Conservation (phyloP, 306 rosid genomes). For the Quercus berberidifolia region DNA sequence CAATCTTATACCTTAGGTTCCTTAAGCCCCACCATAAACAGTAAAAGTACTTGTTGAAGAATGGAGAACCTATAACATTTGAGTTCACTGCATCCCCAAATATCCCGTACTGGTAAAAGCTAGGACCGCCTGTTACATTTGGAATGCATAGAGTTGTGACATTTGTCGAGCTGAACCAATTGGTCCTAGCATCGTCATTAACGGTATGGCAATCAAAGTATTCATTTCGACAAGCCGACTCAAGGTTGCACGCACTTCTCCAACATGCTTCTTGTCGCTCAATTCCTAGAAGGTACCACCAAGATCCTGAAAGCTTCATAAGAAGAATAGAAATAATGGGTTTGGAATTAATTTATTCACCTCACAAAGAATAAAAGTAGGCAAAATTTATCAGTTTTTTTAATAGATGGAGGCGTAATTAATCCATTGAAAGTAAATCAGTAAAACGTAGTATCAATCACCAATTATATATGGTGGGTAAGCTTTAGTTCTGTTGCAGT, state of each 20-base stretch:
- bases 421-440: no score
- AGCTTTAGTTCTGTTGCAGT: no score
- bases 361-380: background rate
- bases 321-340: background rate
- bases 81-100: slow-evolving; percentile 67
- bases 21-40: slow-evolving; percentile 73
- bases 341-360: no score
- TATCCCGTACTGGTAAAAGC: slow-evolving; percentile 61
- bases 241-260: slow-evolving; percentile 57
- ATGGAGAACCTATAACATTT: slow-evolving; percentile 56
- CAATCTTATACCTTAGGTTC: slow-evolving; percentile 56
- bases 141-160: slow-evolving; percentile 58
- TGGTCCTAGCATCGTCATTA: slow-evolving; percentile 30
- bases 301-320: slow-evolving; percentile 85
- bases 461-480: no score
- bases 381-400: no score
- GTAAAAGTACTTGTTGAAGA: slow-evolving; percentile 77
- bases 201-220: slow-evolving; percentile 61
- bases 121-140: background rate
- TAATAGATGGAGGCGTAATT: no score
- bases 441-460: no score
- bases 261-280: slow-evolving; percentile 95
- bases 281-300: slow-evolving; percentile 86
- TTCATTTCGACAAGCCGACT: slow-evolving; percentile 38
- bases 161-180: slow-evolving; percentile 68